Percentiles rank a stretch among this genome's conserved stretches.
phyloP scores from a whole-genome alignment of 148 eudicot species.

The Fallopia convolvulus region DNA sequence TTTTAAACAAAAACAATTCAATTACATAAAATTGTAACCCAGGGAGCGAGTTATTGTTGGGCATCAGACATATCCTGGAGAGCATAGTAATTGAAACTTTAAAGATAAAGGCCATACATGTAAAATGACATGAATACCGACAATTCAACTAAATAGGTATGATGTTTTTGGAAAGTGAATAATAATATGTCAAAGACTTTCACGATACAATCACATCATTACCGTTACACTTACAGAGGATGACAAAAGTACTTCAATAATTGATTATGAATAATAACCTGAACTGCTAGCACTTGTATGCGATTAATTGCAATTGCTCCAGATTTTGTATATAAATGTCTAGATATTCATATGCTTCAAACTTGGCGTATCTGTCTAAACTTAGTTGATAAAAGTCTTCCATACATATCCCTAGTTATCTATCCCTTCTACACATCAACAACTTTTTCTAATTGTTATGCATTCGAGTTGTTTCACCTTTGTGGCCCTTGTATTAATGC shows the following conservation, averaged over 20 bases:
- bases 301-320: not conserved
- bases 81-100: not conserved
- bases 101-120: not conserved
- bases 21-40: not conserved
- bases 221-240: not conserved
- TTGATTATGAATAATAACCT: not conserved
- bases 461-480: not conserved
- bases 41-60: not conserved
- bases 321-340: not conserved
- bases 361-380: not conserved
- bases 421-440: not conserved
- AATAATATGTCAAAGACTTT: not conserved
- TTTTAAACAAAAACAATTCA: not conserved
- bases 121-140: not conserved
- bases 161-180: not conserved
- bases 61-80: not conserved
- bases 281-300: not conserved
- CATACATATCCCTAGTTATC: not conserved
- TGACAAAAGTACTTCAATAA: not conserved
- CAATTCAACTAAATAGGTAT: not conserved
- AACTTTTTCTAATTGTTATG: not conserved
- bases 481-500: not conserved
- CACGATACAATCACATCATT: not conserved
- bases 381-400: too few relatives aligned
- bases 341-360: not conserved